phyloP scores from a whole-genome alignment of 768 basidiomycete species.

The Jaapia argillacea region DNA sequence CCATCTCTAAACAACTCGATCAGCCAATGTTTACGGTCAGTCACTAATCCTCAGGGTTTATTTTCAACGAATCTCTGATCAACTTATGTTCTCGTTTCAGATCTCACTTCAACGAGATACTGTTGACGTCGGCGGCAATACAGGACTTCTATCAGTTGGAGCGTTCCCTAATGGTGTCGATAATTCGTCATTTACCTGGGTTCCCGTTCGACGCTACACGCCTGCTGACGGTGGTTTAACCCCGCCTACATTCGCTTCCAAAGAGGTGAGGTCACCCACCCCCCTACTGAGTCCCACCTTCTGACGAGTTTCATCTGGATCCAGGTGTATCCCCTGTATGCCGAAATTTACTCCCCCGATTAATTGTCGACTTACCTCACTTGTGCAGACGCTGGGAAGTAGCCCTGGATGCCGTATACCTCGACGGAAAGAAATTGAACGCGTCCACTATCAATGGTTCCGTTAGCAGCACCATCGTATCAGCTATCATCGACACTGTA shows the following conservation, averaged over 20 bases:
- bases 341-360: slow-evolving; percentile 2
- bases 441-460: slow-evolving; percentile 38
- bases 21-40: slow-evolving; percentile 33
- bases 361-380: slow-evolving; percentile 39
- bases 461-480: slow-evolving; percentile 34
- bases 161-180: slow-evolving; percentile 43
- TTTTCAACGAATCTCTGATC: slow-evolving; percentile 23
- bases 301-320: too few species aligned
- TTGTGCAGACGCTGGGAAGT: slow-evolving; percentile 54
- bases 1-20: slow-evolving; percentile 26
- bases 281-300: neutral
- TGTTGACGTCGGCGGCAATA: slow-evolving; percentile 58
- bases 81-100: slow-evolving; percentile 30
- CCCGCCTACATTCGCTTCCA: slow-evolving; percentile 42
- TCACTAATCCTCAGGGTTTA: slow-evolving; percentile 32
- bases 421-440: slow-evolving; percentile 47
- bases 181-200: slow-evolving; percentile 52
- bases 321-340: slow-evolving; percentile 19
- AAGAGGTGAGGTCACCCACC: slow-evolving; percentile 36
- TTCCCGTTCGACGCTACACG: slow-evolving; percentile 47
- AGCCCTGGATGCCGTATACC: slow-evolving; percentile 57
- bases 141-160: slow-evolving; percentile 57
- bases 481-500: slow-evolving; percentile 68
- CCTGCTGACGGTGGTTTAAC: slow-evolving; percentile 40
- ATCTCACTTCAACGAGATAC: slow-evolving; percentile 62